Evolutionary conservation across 2,329 filamentous ascomycete species (phyloP), one percentile per base, ranked within the genome.

Genomic region (Diaporthe caulivora): DNA sequence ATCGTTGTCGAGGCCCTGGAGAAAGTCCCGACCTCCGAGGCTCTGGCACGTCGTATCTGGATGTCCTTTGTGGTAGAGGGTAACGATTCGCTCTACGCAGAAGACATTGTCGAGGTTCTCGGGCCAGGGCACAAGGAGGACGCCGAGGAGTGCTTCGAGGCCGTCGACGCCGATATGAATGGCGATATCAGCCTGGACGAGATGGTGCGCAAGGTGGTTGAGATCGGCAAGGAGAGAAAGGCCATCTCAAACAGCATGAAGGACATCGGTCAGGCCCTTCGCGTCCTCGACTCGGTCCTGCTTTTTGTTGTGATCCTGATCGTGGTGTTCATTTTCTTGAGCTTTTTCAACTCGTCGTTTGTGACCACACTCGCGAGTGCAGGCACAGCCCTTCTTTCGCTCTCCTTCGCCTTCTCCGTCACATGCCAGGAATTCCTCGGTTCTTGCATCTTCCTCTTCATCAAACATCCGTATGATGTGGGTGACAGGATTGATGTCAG

Each of bases 401-500:
- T 98, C n/a, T 98, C 96, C 5, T 99, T 99, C 85, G 93, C 98
- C 78, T 98, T 99, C 82, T 92, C 95, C 31, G 93, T 93, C 72
- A 98, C 95, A 1, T 92, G 93, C 4, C 95, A 98, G 83, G 97
- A 99, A 83, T 93, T 99, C 76, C 90, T 99, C n/a, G 96, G 96
- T 79, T 98, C 95, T 49, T 98, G 96, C 86, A 98, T 99, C 80
- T 99, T 99, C 86, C 86, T 99, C 1, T 99, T 99, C 79, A 95
- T 98, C 86, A 99, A 99, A 87, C 97, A 99, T 82, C 96, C 97
- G 0, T 98, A 94, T 82, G 97, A 99, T 81, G 95, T 98, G 29
- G 95, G 96, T 75, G 97, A 99, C 82, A 92, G 97, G 34, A 94
- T 98, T 55, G 95, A 98, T 78, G 93, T 98, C 76, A 85, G 82